phyloP scores from a whole-genome alignment of 1,284 basidiomycete genomes.

The Singerocomus rubriflavus region DNA sequence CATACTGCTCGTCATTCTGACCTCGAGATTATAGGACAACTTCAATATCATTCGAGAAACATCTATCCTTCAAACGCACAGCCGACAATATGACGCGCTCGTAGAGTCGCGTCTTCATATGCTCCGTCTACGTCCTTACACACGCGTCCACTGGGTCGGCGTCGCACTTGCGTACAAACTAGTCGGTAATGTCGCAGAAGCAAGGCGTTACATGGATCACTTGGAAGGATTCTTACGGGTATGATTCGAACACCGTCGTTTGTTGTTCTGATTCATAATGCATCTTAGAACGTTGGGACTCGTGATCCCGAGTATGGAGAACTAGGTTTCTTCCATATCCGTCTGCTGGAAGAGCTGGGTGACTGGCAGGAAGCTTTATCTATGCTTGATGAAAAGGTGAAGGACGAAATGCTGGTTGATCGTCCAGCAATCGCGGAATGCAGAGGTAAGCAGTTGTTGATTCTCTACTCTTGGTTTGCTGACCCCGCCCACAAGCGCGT shows the following conservation, averaged over 20 bases:
- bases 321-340: conserved; percentile 79
- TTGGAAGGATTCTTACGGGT: conserved; percentile 64
- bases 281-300: conserved; percentile 62
- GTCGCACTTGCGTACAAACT: conserved; percentile 89
- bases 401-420: conserved; percentile 67
- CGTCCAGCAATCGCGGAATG: conserved; percentile 67
- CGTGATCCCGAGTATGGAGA: conserved; percentile 88
- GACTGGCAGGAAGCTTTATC: conserved; percentile 60
- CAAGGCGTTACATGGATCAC: conserved; percentile 72
- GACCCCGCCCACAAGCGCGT: conserved; percentile 49
- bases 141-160: conserved; percentile 88
- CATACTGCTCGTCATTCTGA: conserved; percentile 10
- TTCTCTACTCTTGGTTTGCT: neutral
- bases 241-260: neutral
- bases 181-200: conserved; percentile 71
- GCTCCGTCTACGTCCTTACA: conserved; percentile 77
- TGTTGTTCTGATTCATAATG: conserved; percentile 5
- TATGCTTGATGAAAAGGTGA: conserved; percentile 65
- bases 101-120: conserved; percentile 84
- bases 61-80: conserved; percentile 86
- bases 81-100: conserved; percentile 80
- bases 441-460: conserved; percentile 50
- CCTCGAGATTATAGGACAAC: conserved; percentile 65
- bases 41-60: conserved; percentile 91
- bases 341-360: conserved; percentile 74